Base-by-base conservation (phyloP, 495 filamentous ascomycete species). In the Usnea hakonensis region DNA sequence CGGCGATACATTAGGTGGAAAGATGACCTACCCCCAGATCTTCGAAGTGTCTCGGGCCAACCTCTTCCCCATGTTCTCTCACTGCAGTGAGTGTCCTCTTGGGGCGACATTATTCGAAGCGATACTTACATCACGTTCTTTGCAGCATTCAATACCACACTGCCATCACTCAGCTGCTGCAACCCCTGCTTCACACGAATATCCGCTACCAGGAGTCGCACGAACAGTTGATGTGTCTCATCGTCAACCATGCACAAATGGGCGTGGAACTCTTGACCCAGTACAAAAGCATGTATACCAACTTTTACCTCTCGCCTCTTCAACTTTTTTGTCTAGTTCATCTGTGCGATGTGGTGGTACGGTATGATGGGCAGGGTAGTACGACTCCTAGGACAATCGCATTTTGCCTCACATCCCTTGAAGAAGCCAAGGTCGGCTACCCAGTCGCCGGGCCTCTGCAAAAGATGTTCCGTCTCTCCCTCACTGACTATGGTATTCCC, bases 281-380 rank as follows among this genome's bases (percentile, higher is more conserved):
- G 26, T 74, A 75, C 60, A 59, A 62, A 17, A 58, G 60, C 10
- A 54, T 67, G 14, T 75, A 67, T 50, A 66, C 65, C 5, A 66
- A 65, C 60, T 65, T 65, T 21, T 75, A 74, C 55, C 71, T 74
- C 43, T 63, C 70, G 4, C 70, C 70, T 13, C 53, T 75, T 9
- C 74, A 75, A 50, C 66, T 72, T 50, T 75, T 75, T 64, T 65
- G 67, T 32, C 30, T 72, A 32, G 67, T 75, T 10, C 72, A 75
- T 48, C 52, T 76, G 36, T 65, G 65, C 30, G 74, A 75, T 57
- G 57, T 65, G 16, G 43, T 75, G 36, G 41, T 71, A 10, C 67
- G 69, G 23, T 68, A 62, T 46, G 66, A 70, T 52, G 38, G 23
- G 14, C 11, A 30, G 2, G 61, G 56, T 28, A 23, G 48, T 14